These are phyloP conservation scores for Trichosporon coremiiforme DNA, from an alignment of 1,284 basidiomycete genomes.

Conservation along the genomic window DNA sequence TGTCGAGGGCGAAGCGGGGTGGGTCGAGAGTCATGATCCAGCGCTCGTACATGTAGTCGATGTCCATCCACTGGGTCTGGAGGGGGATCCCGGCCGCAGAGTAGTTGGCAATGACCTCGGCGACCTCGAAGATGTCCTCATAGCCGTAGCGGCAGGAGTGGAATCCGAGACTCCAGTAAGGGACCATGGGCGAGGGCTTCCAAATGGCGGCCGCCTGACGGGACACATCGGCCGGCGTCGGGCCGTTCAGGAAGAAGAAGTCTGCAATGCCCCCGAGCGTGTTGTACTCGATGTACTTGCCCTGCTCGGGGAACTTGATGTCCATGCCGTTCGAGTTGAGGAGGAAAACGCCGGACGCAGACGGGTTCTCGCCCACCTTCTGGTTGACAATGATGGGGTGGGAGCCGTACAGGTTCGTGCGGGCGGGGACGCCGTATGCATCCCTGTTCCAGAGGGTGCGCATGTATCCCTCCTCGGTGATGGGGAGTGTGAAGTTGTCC, in stretches of 20 bases:
- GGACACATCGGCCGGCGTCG: conserved; percentile 28
- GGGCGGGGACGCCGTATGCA: conserved; percentile 23
- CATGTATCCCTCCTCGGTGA: conserved; percentile 54
- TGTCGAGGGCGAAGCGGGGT: conserved; percentile 66
- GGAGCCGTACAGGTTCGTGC: conserved; percentile 42
- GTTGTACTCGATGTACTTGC: conserved; percentile 39
- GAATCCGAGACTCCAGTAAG: conserved; percentile 48
- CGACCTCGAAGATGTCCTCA: conserved; percentile 40
- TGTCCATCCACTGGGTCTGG: conserved; percentile 40
- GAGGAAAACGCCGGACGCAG: conserved; percentile 57
- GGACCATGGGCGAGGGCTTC: conserved; percentile 36
- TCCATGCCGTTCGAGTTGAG: conserved; percentile 49
- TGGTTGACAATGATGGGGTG: conserved; percentile 40
- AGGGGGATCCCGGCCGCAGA: conserved; percentile 35
- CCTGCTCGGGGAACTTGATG: conserved; percentile 34
- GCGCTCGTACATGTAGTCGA: conserved; percentile 70
- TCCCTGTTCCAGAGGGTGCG: conserved; percentile 44
- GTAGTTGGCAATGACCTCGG: conserved; percentile 42
- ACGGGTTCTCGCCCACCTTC: conserved; percentile 21
- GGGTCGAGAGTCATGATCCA: conserved; percentile 69
- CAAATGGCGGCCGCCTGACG: conserved; percentile 32
- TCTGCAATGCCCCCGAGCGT: conserved; percentile 43
- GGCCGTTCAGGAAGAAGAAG: conserved; percentile 38
- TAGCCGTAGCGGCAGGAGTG: conserved; percentile 46
- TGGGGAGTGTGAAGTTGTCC: conserved; percentile 57